These are phyloP conservation scores for Raphanus hybrid DNA, from an alignment of 441 rosid genomes.

Conservation along the genomic window DNA sequence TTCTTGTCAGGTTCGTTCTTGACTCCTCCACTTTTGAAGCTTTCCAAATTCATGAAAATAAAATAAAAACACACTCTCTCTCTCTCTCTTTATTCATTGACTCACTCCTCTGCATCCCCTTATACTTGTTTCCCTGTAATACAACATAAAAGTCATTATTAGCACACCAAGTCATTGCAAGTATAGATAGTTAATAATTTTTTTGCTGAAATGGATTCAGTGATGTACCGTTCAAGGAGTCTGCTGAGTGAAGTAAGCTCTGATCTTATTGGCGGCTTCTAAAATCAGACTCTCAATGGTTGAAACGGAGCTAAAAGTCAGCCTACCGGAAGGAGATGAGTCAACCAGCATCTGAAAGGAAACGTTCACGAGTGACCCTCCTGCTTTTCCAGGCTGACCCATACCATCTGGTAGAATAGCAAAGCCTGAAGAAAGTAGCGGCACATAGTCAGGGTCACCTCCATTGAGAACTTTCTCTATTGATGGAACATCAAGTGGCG, in stretches of 20 bases:
- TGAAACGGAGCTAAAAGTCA: conserved; percentile 83
- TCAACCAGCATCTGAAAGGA: conserved; percentile 88
- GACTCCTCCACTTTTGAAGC: conserved; percentile 57
- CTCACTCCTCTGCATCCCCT: not conserved
- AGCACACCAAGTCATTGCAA: not conserved
- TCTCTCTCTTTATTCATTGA: conserved; percentile 21
- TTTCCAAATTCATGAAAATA: not conserved
- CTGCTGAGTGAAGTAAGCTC: conserved; percentile 55
- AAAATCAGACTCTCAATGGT: conserved; percentile 81
- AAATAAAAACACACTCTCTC: not conserved
- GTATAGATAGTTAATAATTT: not conserved
- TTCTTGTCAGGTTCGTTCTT: conserved; percentile 82
- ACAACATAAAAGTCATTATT: not conserved
- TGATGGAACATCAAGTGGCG: conserved; percentile 72
- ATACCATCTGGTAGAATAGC: conserved; percentile 83
- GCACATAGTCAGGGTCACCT: conserved; percentile 76
- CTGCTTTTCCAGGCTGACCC: conserved; percentile 38
- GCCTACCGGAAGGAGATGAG: conserved; percentile 58
- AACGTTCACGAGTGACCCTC: conserved; percentile 77
- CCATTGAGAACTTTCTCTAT: conserved; percentile 73
- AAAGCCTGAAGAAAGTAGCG: conserved; percentile 87
- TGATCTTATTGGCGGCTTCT: conserved; percentile 74
- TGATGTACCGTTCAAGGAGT: conserved; percentile 41
- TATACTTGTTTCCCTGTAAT: conserved; percentile 23
- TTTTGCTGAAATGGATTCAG: conserved; percentile 4